These are phyloP conservation scores for Aspergillus indologenus DNA, from an alignment of 495 filamentous ascomycete species.

Conservation along the genomic window DNA sequence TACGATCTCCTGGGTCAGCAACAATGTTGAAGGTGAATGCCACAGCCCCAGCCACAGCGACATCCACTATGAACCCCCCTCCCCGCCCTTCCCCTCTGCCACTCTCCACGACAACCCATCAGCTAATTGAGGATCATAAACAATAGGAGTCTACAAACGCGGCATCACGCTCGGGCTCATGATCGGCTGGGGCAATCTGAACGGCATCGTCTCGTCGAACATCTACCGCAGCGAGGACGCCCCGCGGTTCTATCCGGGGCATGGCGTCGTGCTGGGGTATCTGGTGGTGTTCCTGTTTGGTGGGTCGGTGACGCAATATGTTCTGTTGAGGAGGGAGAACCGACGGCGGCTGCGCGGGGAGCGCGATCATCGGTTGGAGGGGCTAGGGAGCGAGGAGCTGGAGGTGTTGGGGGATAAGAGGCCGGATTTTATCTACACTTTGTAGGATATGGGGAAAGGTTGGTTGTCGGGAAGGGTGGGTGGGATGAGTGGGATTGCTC, in stretches of 20 bases:
- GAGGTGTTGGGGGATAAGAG: slow-evolving; percentile 59
- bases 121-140: background rate
- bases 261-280: slow-evolving; percentile 59
- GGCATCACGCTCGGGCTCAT: slow-evolving; percentile 84
- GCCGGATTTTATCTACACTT: slow-evolving; percentile 77
- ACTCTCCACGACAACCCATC: background rate
- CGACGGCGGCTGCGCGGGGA: slow-evolving; percentile 52
- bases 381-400: slow-evolving; percentile 32
- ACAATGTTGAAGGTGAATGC: slow-evolving; percentile 76
- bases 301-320: slow-evolving; percentile 61
- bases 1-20: slow-evolving; percentile 83
- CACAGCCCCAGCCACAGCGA: no score
- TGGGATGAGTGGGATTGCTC: no score
- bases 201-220: slow-evolving; percentile 79
- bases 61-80: no score
- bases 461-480: background rate
- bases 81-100: background rate
- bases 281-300: slow-evolving; percentile 57
- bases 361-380: slow-evolving; percentile 62
- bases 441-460: slow-evolving; percentile 30
- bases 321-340: slow-evolving; percentile 51
- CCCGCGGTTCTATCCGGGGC: slow-evolving; percentile 56
- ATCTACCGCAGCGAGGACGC: slow-evolving; percentile 57
- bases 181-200: slow-evolving; percentile 91
- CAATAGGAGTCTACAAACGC: slow-evolving; percentile 75